Evolutionary conservation across 1,284 basidiomycete species (phyloP), one percentile per base, ranked within the genome.

Genomic region (Pseudomicrostroma phylloplanum): DNA sequence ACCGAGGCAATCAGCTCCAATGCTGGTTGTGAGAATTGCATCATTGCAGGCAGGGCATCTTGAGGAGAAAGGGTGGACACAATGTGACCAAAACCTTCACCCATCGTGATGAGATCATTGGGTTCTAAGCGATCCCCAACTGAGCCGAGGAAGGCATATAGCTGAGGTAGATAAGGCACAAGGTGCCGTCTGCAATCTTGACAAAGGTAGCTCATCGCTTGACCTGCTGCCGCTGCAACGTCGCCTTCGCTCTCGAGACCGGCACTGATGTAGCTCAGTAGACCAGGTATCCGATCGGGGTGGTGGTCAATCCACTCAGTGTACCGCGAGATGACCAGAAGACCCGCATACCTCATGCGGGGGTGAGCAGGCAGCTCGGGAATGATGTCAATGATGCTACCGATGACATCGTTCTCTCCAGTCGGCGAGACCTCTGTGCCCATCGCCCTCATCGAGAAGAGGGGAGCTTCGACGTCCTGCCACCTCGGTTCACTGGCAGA

Each of bases 361-460:
- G 93, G 93, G 77, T 98, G 94, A 56, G 84, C 82, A 0, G 96
- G 96, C 15, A 99, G 86, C 26, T 86, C 87, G 11, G 94, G 91
- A 49, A 99, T 87, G 55, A 97, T 84, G 71, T 92, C 90, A 86
- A 99, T 91, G 74, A 98, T 94, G 78, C 91, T 90, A 0, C 93
- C 92, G 23, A 97, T 87, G 49, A 91, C 87, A 64, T 86, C 85
- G 63, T 91, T 86, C 77, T 98, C 93, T 46, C 85, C 82, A 13
- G 19, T 13, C 8, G 87, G 83, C 73, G 96, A 89, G 21, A 97
- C 86, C 80, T 96, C 88, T 7, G 92, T 92, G 21, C 96, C 96
- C 92, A 99, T 98, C 3, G 93, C 92, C 57, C 96, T 86, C 88
- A 99, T 89, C 13, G 93, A 92, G 81, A 99, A 99, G 46, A 99